Percentiles rank a stretch among this genome's conserved stretches.
These are phyloP conservation scores for Nematodospora anomalae DNA, from an alignment of 1,139 yeast species.

Conservation along the genomic window DNA sequence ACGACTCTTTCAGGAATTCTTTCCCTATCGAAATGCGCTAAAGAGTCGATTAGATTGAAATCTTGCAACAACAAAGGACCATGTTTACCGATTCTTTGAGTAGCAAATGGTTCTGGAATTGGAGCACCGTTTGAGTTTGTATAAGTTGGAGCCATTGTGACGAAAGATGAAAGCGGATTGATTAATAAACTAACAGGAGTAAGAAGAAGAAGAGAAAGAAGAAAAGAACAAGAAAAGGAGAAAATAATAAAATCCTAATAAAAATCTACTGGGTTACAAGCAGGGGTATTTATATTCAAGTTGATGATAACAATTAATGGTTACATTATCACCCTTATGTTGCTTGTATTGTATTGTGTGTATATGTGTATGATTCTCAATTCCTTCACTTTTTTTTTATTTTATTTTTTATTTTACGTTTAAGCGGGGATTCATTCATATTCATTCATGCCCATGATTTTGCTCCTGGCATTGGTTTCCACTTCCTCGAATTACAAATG, in stretches of 20 bases:
- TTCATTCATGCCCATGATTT: too few relatives aligned
- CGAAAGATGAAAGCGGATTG: background rate
- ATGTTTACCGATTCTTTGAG: slow-evolving; percentile 70
- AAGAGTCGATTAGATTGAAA: slow-evolving; percentile 70
- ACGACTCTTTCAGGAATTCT: slow-evolving; percentile 89
- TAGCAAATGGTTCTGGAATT: slow-evolving; percentile 63
- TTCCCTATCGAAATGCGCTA: slow-evolving; percentile 85
- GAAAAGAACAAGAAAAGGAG: background rate
- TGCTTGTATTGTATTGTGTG: too few relatives aligned
- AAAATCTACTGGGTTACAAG: background rate
- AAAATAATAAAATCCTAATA: background rate
- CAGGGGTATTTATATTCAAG: background rate
- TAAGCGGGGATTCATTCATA: too few relatives aligned
- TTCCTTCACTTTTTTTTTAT: too few relatives aligned
- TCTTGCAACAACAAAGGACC: slow-evolving; percentile 82
- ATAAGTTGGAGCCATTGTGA: slow-evolving; percentile 42
- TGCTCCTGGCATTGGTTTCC: too few relatives aligned
- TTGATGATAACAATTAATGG: too few relatives aligned
- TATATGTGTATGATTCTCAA: too few relatives aligned
- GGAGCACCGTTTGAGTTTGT: slow-evolving; percentile 79
- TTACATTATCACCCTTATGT: too few relatives aligned
- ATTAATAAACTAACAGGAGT: background rate
- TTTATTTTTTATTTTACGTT: too few relatives aligned
- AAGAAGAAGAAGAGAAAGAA: background rate
- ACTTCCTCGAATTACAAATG: too few relatives aligned